These are phyloP conservation scores for Rhizophlyctis rosea DNA, from an alignment of 192 early-diverging fungal genomes.

Conservation along the genomic window DNA sequence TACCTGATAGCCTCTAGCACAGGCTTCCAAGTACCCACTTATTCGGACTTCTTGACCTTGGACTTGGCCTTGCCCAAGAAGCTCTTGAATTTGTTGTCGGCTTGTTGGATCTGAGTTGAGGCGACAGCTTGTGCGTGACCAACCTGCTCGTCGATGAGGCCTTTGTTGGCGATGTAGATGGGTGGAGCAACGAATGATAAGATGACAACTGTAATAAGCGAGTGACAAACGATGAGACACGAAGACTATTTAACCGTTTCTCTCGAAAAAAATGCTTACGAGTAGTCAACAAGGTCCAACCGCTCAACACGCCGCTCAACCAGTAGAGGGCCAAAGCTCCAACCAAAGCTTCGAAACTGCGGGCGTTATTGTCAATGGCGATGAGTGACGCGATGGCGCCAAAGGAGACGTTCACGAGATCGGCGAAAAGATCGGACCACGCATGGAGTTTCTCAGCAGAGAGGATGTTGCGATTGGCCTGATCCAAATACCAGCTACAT, in stretches of 20 bases:
- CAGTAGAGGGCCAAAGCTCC: not conserved
- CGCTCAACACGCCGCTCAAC: not conserved
- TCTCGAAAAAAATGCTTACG: not conserved
- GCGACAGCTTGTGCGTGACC: not conserved
- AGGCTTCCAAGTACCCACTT: not conserved
- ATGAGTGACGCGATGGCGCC: constrained; percentile 9
- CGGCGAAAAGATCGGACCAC: constrained; percentile 20
- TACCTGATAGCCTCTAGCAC: too few species aligned
- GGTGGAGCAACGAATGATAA: constrained; percentile 11
- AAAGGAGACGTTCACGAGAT: constrained; percentile 13
- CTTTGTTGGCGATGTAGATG: constrained; percentile 17
- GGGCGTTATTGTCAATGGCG: constrained; percentile 20
- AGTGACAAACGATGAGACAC: constrained; percentile 6
- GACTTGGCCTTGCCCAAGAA: not conserved
- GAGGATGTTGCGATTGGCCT: constrained; percentile 17
- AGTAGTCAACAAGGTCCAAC: not conserved
- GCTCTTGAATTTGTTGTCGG: not conserved
- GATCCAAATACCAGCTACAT: constrained; percentile 23
- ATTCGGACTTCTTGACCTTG: not conserved
- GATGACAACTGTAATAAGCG: constrained; percentile 4
- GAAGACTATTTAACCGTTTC: too few species aligned
- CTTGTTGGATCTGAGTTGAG: not conserved
- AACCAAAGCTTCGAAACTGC: not conserved
- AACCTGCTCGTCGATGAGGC: constrained; percentile 14
- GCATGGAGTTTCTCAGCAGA: constrained; percentile 7